Conservation (phyloP, 805 yeast genomes). For the Tanozyma kutaoensis region DNA sequence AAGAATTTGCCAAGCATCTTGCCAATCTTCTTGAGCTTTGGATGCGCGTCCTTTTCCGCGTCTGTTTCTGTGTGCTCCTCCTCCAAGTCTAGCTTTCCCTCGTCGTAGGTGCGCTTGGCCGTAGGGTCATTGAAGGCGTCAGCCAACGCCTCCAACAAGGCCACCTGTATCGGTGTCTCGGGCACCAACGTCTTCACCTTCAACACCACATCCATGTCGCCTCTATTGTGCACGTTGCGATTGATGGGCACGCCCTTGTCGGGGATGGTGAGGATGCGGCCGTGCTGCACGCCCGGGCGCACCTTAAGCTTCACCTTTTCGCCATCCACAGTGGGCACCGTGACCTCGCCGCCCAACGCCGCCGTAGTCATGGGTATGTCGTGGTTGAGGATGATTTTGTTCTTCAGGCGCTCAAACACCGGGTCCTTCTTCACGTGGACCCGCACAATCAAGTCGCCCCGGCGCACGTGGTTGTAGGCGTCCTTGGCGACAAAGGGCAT, state of each 20-base stretch:
- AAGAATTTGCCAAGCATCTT: conserved; percentile 45
- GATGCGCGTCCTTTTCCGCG: conserved; percentile 28
- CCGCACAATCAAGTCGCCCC: conserved; percentile 83
- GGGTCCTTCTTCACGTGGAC: conserved; percentile 69
- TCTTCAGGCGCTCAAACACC: conserved; percentile 50
- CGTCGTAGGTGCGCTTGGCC: conserved; percentile 56
- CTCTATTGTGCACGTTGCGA: conserved; percentile 42
- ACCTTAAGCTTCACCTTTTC: conserved; percentile 57
- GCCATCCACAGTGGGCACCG: conserved; percentile 87
- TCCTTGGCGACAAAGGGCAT: conserved; percentile 68
- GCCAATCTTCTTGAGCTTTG: conserved; percentile 43
- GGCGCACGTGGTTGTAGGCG: conserved; percentile 49
- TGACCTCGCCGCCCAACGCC: conserved; percentile 82
- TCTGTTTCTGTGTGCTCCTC: conserved; percentile 9
- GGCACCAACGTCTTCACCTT: conserved; percentile 66
- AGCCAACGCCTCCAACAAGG: conserved; percentile 87
- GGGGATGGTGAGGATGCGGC: conserved; percentile 61
- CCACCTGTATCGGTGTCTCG: conserved; percentile 70
- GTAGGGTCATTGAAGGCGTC: conserved; percentile 71
- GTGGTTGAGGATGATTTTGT: conserved; percentile 50
- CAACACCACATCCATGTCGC: conserved; percentile 67
- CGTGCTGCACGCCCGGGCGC: conserved; percentile 74
- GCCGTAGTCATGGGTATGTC: conserved; percentile 91
- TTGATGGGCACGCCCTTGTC: conserved; percentile 77
- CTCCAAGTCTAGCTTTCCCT: conserved; percentile 21